Conservation (phyloP, 805 yeast species). For the Saturnispora dispora region DNA sequence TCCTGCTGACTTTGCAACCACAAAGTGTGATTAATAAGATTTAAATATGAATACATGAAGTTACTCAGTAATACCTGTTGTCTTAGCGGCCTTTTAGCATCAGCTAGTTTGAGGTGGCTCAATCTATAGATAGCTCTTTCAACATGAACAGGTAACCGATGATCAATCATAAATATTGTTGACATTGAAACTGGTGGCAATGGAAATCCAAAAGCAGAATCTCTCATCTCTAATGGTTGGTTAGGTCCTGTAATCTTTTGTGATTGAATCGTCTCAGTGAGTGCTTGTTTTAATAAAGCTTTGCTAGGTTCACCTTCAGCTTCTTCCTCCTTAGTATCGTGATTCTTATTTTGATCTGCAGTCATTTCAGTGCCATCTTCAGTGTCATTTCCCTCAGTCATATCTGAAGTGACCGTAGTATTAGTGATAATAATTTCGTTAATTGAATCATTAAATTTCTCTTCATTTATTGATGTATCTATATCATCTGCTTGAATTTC, state of each 20-base stretch:
- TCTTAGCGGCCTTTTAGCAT: conserved; percentile 80
- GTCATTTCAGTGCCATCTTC: not conserved
- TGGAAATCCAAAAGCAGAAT: conserved; percentile 83
- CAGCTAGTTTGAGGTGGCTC: conserved; percentile 88
- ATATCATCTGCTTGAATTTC: not conserved
- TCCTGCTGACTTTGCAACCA: conserved; percentile 56
- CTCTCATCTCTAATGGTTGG: conserved; percentile 53
- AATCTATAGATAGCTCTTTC: conserved; percentile 92
- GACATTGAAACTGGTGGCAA: conserved; percentile 72
- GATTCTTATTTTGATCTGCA: not conserved
- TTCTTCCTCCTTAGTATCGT: not conserved
- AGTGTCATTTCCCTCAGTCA: not conserved
- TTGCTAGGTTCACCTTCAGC: conserved; percentile 5
- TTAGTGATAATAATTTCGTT: conserved; percentile 4
- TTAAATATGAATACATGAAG: conserved; percentile 95
- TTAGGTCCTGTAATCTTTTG: conserved; percentile 34
- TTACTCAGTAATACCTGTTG: conserved; percentile 91
- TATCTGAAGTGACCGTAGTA: conserved; percentile 2
- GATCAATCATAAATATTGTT: conserved; percentile 71
- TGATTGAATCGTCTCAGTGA: conserved; percentile 21
- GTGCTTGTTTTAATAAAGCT: conserved; percentile 8
- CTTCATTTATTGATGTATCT: not conserved
- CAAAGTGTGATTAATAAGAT: conserved; percentile 84
- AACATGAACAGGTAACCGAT: conserved; percentile 87
- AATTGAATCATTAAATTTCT: not conserved